Evolutionary conservation across 176 grass and related monocot genomes (phyloP).

Genomic region (Eragrostis nindensis): DNA sequence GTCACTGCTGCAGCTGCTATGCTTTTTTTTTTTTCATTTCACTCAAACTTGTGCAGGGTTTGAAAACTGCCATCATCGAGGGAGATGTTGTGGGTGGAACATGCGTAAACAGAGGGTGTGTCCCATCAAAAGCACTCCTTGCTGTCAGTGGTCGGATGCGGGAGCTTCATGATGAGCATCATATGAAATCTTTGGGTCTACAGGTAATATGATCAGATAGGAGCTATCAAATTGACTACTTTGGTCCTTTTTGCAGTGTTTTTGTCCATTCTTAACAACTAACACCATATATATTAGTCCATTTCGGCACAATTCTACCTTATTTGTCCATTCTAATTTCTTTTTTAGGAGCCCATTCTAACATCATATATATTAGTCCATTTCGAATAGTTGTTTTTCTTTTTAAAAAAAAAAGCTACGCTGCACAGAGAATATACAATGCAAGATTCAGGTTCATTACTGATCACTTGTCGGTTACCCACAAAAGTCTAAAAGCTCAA

Average conservation of each 20-base stretch:
- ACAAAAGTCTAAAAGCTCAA: too few relatives aligned
- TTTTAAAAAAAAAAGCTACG: too few relatives aligned
- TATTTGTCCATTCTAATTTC: background rate
- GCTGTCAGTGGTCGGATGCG: conserved; percentile 96
- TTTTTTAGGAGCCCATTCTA: too few relatives aligned
- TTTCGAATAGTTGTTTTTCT: too few relatives aligned
- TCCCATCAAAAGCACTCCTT: conserved; percentile 94
- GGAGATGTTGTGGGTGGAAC: conserved; percentile 92
- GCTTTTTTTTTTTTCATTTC: background rate
- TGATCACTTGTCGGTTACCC: too few relatives aligned
- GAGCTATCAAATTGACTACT: too few relatives aligned
- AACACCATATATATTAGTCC: background rate
- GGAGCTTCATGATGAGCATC: conserved; percentile 89
- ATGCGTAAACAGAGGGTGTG: conserved; percentile 93
- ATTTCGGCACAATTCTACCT: background rate
- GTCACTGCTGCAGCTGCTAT: background rate
- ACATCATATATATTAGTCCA: too few relatives aligned
- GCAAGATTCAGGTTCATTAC: too few relatives aligned
- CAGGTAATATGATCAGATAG: conserved; percentile 53
- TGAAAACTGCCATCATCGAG: conserved; percentile 96
- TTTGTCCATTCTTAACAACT: background rate
- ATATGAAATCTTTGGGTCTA: conserved; percentile 87
- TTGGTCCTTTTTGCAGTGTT: background rate
- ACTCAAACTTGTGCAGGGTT: conserved; percentile 50
- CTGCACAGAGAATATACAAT: too few relatives aligned